Evolutionary conservation across 306 rosid species (phyloP).

Genomic region (Neltuma alba): DNA sequence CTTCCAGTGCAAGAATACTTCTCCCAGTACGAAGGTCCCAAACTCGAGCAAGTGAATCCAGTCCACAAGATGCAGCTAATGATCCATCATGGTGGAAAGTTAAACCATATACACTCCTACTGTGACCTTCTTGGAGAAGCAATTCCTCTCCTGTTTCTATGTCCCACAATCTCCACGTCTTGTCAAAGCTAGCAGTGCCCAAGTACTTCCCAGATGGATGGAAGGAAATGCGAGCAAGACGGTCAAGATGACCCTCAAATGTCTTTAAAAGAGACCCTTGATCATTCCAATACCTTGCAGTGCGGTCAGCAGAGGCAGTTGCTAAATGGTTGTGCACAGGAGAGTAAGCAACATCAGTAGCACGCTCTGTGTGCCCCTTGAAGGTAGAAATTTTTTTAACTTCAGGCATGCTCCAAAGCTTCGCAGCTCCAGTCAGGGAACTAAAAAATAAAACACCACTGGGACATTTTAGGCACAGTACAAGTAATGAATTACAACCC

Average conservation of each 20-base stretch:
- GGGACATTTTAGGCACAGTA: background rate
- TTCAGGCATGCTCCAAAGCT: constrained; percentile 94
- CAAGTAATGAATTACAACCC: constrained; percentile 2
- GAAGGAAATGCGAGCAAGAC: constrained; percentile 92
- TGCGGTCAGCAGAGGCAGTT: constrained; percentile 94
- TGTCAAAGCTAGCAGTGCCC: constrained; percentile 96
- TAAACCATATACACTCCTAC: constrained; percentile 82
- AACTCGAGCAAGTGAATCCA: constrained; percentile 86
- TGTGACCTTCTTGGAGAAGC: constrained; percentile 98
- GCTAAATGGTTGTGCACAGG: constrained; percentile 73
- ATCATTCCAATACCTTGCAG: constrained; percentile 85
- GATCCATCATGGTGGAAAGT: constrained; percentile 93
- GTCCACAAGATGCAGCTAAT: constrained; percentile 87
- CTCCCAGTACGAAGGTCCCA: constrained; percentile 97
- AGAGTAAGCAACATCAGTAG: constrained; percentile 84
- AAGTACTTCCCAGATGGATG: constrained; percentile 96
- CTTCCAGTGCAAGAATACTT: constrained; percentile 92
- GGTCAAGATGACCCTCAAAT: constrained; percentile 91
- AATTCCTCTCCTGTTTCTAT: constrained; percentile 82
- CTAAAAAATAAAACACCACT: constrained; percentile 51
- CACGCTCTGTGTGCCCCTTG: constrained; percentile 89
- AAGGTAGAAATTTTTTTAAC: constrained; percentile 61
- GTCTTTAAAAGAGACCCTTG: constrained; percentile 74
- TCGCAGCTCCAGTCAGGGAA: constrained; percentile 76
- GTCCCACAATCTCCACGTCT: constrained; percentile 99